A percentile compares a stretch with the other conserved stretches of the same genome.
phyloP scores from a whole-genome alignment of 75 land plant species.

The Cunninghamia lanceolata region DNA sequence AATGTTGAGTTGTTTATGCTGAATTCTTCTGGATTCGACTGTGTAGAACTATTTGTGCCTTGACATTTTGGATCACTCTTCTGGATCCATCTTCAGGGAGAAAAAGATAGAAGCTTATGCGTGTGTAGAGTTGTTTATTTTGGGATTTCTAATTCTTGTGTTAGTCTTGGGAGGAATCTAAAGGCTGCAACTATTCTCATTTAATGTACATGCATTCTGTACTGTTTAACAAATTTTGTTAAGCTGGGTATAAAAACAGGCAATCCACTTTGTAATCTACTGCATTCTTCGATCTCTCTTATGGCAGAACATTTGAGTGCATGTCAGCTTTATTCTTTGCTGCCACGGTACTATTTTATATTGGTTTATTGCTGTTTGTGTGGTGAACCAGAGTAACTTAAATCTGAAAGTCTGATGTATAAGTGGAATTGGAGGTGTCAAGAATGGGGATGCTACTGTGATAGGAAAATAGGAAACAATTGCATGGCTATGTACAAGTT shows the following conservation, averaged over 20 bases:
- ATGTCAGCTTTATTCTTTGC: not conserved
- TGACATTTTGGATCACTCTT: too few relatives aligned
- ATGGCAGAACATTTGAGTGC: not conserved
- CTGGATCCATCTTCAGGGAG: too few relatives aligned
- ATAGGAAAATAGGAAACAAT: not conserved
- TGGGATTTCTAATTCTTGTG: not conserved
- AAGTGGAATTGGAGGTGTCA: not conserved
- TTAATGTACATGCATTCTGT: not conserved
- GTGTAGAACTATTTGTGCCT: too few relatives aligned
- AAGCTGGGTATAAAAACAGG: not conserved
- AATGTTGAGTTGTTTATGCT: not conserved
- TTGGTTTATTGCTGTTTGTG: not conserved
- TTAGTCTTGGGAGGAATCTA: not conserved
- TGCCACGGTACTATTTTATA: too few relatives aligned
- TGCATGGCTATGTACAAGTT: not conserved
- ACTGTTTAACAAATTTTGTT: not conserved
- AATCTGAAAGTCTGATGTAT: not conserved
- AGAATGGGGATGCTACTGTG: not conserved
- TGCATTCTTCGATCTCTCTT: not conserved
- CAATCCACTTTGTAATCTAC: not conserved
- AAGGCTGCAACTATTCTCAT: not conserved
- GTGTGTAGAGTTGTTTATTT: not conserved
- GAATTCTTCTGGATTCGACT: too few relatives aligned
- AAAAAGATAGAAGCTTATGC: too few relatives aligned
- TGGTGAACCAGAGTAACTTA: not conserved